These are phyloP conservation scores for Mycena venus DNA, from an alignment of 768 basidiomycete genomes.

Conservation along the genomic window DNA sequence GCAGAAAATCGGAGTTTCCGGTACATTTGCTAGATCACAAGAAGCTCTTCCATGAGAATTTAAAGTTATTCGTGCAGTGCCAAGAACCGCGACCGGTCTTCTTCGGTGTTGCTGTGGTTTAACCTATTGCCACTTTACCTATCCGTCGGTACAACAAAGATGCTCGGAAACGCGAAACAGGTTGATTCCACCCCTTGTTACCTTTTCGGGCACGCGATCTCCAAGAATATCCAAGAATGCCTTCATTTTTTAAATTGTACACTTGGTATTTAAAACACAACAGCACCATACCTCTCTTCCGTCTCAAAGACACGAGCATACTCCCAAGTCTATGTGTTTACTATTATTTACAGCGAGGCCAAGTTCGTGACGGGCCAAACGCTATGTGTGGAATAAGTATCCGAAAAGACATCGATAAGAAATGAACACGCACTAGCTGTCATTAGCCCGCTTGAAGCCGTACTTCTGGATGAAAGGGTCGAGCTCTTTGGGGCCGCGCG, in stretches of 20 bases:
- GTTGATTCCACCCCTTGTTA: too few species aligned
- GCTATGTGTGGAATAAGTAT: slow-evolving; percentile 51
- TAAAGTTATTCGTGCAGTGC: too few species aligned
- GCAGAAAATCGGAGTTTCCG: slow-evolving; percentile 24
- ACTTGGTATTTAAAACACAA: slow-evolving; percentile 30
- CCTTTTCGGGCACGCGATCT: too few species aligned
- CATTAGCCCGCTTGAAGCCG: slow-evolving; percentile 78
- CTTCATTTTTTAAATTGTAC: slow-evolving; percentile 31
- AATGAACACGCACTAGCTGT: slow-evolving; percentile 77
- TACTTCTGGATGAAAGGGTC: slow-evolving; percentile 81
- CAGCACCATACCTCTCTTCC: slow-evolving; percentile 2
- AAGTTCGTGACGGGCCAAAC: slow-evolving; percentile 82
- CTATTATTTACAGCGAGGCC: slow-evolving; percentile 62
- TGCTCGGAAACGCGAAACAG: too few species aligned
- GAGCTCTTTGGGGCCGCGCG: slow-evolving; percentile 91
- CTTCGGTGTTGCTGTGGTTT: too few species aligned
- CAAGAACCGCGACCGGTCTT: too few species aligned
- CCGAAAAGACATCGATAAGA: slow-evolving; percentile 5
- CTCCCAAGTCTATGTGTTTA: slow-evolving; percentile 27
- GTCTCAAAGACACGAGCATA: slow-evolving; percentile 9
- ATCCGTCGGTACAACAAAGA: too few species aligned
- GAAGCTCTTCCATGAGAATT: too few species aligned
- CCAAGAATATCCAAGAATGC: slow-evolving; percentile 18
- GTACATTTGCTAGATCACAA: slow-evolving; percentile 11
- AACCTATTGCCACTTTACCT: too few species aligned